Evolutionary conservation across 2,329 filamentous ascomycete genomes (phyloP).

Genomic region (Colletotrichum chrysophilum): DNA sequence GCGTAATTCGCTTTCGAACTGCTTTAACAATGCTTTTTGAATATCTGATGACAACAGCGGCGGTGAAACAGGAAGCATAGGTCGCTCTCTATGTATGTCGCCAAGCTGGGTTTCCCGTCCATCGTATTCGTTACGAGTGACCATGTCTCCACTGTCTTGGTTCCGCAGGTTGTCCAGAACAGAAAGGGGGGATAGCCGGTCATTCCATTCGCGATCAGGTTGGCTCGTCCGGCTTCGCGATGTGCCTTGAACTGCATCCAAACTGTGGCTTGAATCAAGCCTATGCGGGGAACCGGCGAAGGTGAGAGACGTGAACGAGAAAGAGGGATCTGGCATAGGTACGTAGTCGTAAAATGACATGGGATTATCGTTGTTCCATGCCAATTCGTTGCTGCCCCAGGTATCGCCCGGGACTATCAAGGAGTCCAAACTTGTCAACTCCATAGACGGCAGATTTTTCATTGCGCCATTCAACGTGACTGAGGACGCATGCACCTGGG

Average conservation of each 20-base stretch:
- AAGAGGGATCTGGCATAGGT: background rate
- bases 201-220: background rate
- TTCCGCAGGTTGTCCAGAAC: background rate
- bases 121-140: background rate
- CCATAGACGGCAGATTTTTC: background rate
- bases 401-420: background rate
- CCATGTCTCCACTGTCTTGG: background rate
- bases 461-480: background rate
- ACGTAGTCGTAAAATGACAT: background rate
- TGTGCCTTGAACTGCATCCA: background rate
- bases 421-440: background rate
- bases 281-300: background rate
- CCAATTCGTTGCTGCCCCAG: background rate
- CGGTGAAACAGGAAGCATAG: background rate
- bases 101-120: background rate
- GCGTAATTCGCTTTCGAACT: background rate
- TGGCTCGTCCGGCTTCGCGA: background rate
- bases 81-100: background rate
- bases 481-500: background rate
- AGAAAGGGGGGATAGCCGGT: background rate
- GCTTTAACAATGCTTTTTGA: background rate
- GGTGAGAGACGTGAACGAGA: background rate
- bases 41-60: background rate
- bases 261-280: background rate
- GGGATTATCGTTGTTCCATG: background rate